Base-by-base conservation (phyloP, 208 protist genomes). In the Trypanosoma rangeli region DNA sequence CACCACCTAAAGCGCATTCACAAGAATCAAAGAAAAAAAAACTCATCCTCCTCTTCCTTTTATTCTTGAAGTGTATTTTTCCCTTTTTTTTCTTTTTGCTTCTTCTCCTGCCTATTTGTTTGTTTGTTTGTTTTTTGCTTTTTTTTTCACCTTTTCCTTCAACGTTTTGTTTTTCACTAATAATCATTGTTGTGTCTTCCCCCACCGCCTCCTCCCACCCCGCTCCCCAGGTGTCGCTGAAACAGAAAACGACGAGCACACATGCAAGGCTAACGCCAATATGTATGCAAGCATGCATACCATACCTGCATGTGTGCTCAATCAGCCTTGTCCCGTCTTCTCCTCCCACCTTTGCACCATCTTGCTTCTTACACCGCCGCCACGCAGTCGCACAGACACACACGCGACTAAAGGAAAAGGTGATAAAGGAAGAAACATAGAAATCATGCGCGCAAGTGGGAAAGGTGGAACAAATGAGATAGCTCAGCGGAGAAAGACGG, bases 381-480 rank as follows among this genome's bases (percentile, higher is more conserved):
- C 13, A 37, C 33, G 2, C 33, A 37, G 4, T 37, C 33, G 33
- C 33, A 37, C 33, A 37, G 33, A 7, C 33, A 7, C 33, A 37
- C 33, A 37, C 4, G 33, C 7, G 33, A 37, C 33, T 2, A 2
- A 37, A 7, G 4, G 33, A 37, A 7, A 7, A 37, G 7, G 33
- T 7, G 7, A 37, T 9, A 37, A 37, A 37, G 7, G 33, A 9
- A 37, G 33, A 37, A 7, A 7, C 33, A 37, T 37, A 7, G 33
- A 37, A 2, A 37, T 37, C 33, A 7, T 2, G 33, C 33, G 31
- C n/a, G 65, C n/a, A 46, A 29, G 39, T 44, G 20, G 1, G 15
- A 26, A 1, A 55, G 20, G n/a, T 26, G 49, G 35, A 52, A 67
- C 57, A 59, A 68, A 44, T 53, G n/a, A 46, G 73, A 48, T 31